Evolutionary conservation across 768 basidiomycete species (phyloP).

Genomic region (Lactifluus echinatus): DNA sequence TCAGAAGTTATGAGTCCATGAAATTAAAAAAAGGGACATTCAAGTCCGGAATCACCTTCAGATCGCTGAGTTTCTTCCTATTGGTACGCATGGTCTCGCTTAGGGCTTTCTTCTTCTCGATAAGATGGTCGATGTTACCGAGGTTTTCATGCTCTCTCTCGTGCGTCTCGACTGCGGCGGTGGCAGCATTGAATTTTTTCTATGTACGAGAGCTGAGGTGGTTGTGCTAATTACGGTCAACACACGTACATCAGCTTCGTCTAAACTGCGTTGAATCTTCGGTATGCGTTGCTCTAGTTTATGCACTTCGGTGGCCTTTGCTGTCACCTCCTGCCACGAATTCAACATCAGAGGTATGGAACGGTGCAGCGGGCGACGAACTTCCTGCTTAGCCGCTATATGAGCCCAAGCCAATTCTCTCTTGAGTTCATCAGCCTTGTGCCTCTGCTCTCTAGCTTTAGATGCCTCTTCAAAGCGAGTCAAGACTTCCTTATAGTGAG

Average conservation of each 20-base stretch:
- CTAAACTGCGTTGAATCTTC: slow-evolving; percentile 34
- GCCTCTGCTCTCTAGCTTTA: slow-evolving; percentile 62
- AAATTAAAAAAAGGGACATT: neutral
- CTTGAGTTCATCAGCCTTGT: slow-evolving; percentile 61
- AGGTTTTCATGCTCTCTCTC: slow-evolving; percentile 36
- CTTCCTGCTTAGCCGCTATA: slow-evolving; percentile 61
- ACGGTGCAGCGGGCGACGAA: slow-evolving; percentile 26
- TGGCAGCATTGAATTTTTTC: slow-evolving; percentile 29
- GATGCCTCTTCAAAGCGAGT: slow-evolving; percentile 62
- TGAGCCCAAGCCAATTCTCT: slow-evolving; percentile 85
- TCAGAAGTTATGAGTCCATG: neutral
- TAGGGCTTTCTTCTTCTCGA: slow-evolving; percentile 29
- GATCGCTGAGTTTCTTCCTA: slow-evolving; percentile 42
- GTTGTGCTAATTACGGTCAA: neutral
- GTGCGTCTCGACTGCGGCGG: slow-evolving; percentile 29
- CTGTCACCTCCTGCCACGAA: slow-evolving; percentile 35
- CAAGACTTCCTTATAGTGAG: slow-evolving; percentile 46
- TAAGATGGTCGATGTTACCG: slow-evolving; percentile 42
- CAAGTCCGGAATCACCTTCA: slow-evolving; percentile 9
- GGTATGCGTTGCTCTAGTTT: slow-evolving; percentile 31
- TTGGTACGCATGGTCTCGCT: slow-evolving; percentile 42
- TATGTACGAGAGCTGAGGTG: slow-evolving; percentile 17
- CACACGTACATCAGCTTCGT: slow-evolving; percentile 32
- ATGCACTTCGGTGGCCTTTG: slow-evolving; percentile 35
- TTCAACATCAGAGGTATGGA: neutral